phyloP scores from a whole-genome alignment of 2,329 filamentous ascomycete species.

The Cladophialophora yegresii region DNA sequence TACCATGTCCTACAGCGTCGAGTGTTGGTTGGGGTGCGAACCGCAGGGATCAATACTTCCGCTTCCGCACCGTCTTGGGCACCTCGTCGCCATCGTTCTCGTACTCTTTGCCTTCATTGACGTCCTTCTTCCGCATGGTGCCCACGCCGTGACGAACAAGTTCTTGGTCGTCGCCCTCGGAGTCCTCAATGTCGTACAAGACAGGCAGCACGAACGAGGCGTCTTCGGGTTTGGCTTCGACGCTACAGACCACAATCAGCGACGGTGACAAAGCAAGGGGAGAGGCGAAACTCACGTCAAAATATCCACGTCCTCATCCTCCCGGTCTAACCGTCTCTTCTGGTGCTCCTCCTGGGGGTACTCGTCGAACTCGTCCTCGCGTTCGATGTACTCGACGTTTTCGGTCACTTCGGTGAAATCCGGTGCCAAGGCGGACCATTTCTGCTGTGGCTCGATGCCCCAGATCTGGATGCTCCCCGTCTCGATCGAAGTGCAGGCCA shows the following conservation, averaged over 20 bases:
- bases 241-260: not conserved
- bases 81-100: slow-evolving; percentile 57
- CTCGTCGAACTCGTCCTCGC: slow-evolving; percentile 97
- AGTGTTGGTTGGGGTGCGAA: not conserved
- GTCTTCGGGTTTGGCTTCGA: slow-evolving; percentile 42
- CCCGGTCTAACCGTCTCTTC: slow-evolving; percentile 82
- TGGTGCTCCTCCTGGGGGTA: slow-evolving; percentile 84
- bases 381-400: slow-evolving; percentile 94
- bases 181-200: slow-evolving; percentile 86
- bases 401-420: slow-evolving; percentile 98
- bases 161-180: slow-evolving; percentile 87
- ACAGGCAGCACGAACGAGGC: slow-evolving; percentile 86
- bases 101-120: slow-evolving; percentile 70
- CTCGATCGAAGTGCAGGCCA: slow-evolving; percentile 90
- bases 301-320: slow-evolving; percentile 93
- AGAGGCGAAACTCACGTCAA: slow-evolving; percentile 54
- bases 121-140: slow-evolving; percentile 83
- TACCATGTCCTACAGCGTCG: not conserved
- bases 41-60: slow-evolving; percentile 21
- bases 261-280: too few species aligned
- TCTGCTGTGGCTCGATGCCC: slow-evolving; percentile 91
- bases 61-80: slow-evolving; percentile 21
- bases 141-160: slow-evolving; percentile 68
- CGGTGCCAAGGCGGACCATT: slow-evolving; percentile 94
- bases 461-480: slow-evolving; percentile 92